phyloP scores from a whole-genome alignment of 768 basidiomycete genomes.

The Neoboletus subvelutipes region DNA sequence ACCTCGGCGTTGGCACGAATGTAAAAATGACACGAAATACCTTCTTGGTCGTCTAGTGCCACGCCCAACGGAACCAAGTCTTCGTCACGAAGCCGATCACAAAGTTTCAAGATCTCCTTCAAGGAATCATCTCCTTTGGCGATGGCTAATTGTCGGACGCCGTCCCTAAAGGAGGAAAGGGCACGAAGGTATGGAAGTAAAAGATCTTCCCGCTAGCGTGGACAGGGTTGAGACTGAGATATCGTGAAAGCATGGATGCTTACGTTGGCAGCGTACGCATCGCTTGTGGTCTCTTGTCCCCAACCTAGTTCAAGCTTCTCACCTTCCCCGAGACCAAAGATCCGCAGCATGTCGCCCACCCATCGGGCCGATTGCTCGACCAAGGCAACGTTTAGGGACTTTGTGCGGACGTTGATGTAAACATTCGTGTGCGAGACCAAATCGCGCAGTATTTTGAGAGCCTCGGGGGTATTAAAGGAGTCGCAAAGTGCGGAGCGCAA shows the following conservation, averaged over 20 bases:
- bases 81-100: constrained; percentile 85
- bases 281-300: constrained; percentile 61
- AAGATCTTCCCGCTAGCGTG: constrained; percentile 69
- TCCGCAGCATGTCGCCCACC: constrained; percentile 70
- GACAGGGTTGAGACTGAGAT: neutral
- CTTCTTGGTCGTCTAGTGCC: constrained; percentile 95
- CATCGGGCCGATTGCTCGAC: constrained; percentile 66
- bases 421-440: constrained; percentile 84
- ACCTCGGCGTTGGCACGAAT: neutral
- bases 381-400: constrained; percentile 57
- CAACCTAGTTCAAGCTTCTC: constrained; percentile 74
- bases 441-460: constrained; percentile 72
- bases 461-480: constrained; percentile 93
- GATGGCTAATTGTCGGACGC: constrained; percentile 81
- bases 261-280: constrained; percentile 37
- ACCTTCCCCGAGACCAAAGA: constrained; percentile 79
- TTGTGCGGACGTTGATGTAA: constrained; percentile 73
- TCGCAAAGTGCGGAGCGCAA: constrained; percentile 92
- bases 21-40: constrained; percentile 37
- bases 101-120: constrained; percentile 81
- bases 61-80: constrained; percentile 94
- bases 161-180: constrained; percentile 89
- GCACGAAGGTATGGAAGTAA: constrained; percentile 87
- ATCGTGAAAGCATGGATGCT: constrained; percentile 36
- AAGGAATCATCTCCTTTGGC: constrained; percentile 60